A percentile compares a stretch with the other conserved stretches of the same genome.
phyloP scores from a whole-genome alignment of 1,284 basidiomycete species.

The Porogramme epimiltina region DNA sequence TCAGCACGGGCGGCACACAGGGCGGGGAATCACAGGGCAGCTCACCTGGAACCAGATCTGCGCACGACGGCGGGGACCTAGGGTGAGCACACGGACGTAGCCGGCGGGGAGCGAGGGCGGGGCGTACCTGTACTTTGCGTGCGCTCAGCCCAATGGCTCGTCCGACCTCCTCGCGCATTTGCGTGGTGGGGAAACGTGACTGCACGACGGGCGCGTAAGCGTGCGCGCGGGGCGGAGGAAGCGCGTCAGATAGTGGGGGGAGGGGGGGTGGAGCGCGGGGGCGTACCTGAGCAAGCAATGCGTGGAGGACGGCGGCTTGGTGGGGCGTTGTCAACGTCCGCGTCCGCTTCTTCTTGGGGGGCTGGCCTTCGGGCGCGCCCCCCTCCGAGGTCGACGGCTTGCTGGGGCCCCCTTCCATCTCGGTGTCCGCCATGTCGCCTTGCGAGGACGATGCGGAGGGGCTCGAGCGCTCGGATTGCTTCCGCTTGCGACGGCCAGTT shows the following conservation, averaged over 20 bases:
- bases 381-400: conserved; percentile 22
- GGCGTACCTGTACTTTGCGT: conserved; percentile 80
- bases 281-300: conserved; percentile 74
- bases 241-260: not conserved
- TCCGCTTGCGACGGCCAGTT: conserved; percentile 12
- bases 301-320: conserved; percentile 79
- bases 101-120: not conserved
- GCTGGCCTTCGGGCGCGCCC: conserved; percentile 31
- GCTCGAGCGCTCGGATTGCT: conserved; percentile 27
- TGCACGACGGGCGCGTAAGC: conserved; percentile 30
- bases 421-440: conserved; percentile 36
- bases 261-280: too few species aligned
- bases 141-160: conserved; percentile 82
- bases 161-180: conserved; percentile 82
- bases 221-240: not conserved
- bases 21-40: conserved; percentile 14
- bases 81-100: conserved; percentile 25
- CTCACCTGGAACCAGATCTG: conserved; percentile 86
- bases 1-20: conserved; percentile 19
- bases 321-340: conserved; percentile 82
- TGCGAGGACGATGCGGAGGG: conserved; percentile 35
- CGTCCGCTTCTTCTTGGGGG: conserved; percentile 76
- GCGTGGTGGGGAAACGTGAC: conserved; percentile 86
- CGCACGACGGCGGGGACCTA: conserved; percentile 7
- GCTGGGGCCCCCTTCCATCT: conserved; percentile 33